phyloP scores from a whole-genome alignment of 768 basidiomycete genomes.

The Boletus tylopilopsis region DNA sequence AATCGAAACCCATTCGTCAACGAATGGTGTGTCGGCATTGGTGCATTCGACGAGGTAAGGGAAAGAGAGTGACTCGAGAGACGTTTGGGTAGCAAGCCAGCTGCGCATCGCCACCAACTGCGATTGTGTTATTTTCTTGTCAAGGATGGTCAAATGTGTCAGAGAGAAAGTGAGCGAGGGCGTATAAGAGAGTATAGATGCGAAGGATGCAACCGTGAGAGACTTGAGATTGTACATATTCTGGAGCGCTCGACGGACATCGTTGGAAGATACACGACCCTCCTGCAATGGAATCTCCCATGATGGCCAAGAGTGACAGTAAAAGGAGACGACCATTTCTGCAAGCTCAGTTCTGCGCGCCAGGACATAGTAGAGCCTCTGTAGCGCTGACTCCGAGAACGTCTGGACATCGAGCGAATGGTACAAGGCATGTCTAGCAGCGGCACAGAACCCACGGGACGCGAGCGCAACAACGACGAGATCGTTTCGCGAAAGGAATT shows the following conservation, averaged over 20 bases:
- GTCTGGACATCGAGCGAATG: slow-evolving; percentile 17
- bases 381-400: slow-evolving; percentile 8
- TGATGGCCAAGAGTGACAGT: slow-evolving; percentile 23
- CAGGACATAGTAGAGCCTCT: slow-evolving; percentile 19
- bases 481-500: slow-evolving; percentile 16
- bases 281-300: slow-evolving; percentile 5
- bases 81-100: slow-evolving; percentile 25
- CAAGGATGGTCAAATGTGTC: slow-evolving; percentile 27
- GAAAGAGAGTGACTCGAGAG: slow-evolving; percentile 27
- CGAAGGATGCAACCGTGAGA: slow-evolving; percentile 26
- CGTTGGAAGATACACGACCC: slow-evolving; percentile 2
- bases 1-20: slow-evolving; percentile 9
- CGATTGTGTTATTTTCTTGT: slow-evolving; percentile 20
- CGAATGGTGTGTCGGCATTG: neutral
- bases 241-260: slow-evolving; percentile 23
- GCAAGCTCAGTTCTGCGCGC: slow-evolving; percentile 21
- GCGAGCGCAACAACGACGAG: slow-evolving; percentile 22
- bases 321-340: slow-evolving; percentile 20
- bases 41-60: slow-evolving; percentile 23
- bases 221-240: slow-evolving; percentile 30
- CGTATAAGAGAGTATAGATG: slow-evolving; percentile 16
- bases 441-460: slow-evolving; percentile 20
- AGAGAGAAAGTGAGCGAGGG: slow-evolving; percentile 21
- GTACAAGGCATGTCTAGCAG: slow-evolving; percentile 23
- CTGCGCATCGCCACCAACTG: slow-evolving; percentile 18